These are phyloP conservation scores for Leucocoprinus leucothites DNA, from an alignment of 768 basidiomycete species.

Conservation along the genomic window DNA sequence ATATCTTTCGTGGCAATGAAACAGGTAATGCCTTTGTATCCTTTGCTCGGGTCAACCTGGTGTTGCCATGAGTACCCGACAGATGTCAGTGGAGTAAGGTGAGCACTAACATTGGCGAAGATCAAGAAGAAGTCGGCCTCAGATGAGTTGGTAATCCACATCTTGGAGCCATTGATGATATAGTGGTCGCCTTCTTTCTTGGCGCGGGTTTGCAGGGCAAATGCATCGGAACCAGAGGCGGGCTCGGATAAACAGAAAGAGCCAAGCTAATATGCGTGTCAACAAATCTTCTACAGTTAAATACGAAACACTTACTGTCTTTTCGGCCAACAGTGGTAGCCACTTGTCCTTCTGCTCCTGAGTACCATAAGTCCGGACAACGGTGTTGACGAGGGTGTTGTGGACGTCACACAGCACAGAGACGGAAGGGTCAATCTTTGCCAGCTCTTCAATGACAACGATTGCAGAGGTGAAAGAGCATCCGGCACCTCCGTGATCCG, in stretches of 20 bases:
- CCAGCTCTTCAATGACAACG: constrained; percentile 95
- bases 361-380: constrained; percentile 82
- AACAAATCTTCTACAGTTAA: neutral
- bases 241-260: constrained; percentile 95
- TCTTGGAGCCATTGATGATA: constrained; percentile 94
- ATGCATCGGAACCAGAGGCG: constrained; percentile 93
- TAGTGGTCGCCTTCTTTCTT: constrained; percentile 83
- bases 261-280: constrained; percentile 60
- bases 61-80: neutral
- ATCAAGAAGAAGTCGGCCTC: constrained; percentile 92
- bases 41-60: constrained; percentile 82
- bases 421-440: constrained; percentile 93
- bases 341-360: constrained; percentile 85
- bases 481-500: constrained; percentile 82
- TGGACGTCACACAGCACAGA: constrained; percentile 98
- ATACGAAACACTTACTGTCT: constrained; percentile 48
- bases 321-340: constrained; percentile 77
- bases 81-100: neutral
- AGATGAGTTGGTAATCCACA: constrained; percentile 98
- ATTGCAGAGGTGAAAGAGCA: constrained; percentile 93
- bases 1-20: constrained; percentile 95
- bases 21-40: constrained; percentile 99
- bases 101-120: constrained; percentile 80
- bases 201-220: constrained; percentile 92
- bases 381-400: constrained; percentile 97